Evolutionary conservation across 2,329 filamentous ascomycete genomes (phyloP).

Genomic region (Orbilia javanica): DNA sequence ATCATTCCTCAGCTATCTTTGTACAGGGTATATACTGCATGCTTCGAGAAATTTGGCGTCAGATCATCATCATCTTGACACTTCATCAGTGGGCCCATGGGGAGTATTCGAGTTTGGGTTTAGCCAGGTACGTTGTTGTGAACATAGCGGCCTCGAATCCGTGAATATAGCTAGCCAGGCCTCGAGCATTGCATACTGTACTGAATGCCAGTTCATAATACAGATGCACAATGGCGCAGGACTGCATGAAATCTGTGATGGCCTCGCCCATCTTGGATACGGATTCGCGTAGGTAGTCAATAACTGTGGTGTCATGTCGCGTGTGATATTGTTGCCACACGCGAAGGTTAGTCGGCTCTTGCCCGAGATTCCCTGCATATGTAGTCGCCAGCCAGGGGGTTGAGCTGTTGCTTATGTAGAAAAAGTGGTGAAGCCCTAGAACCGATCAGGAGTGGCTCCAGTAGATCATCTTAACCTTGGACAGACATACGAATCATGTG

Average conservation of each 20-base stretch:
- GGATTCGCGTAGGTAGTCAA: neutral
- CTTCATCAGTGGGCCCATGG: constrained; percentile 37
- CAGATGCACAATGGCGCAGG: constrained; percentile 1
- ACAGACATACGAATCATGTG: constrained; percentile 18
- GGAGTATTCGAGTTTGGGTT: neutral
- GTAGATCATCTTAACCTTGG: constrained; percentile 14
- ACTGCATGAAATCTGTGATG: constrained; percentile 9
- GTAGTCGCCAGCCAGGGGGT: too few relatives aligned
- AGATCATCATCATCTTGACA: constrained; percentile 33
- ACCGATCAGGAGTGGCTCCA: neutral
- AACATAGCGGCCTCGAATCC: too few relatives aligned
- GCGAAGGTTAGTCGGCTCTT: neutral
- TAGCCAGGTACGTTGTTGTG: neutral
- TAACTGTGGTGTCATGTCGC: constrained; percentile 7
- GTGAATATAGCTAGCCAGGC: neutral
- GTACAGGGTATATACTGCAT: neutral
- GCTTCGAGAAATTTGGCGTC: constrained; percentile 7
- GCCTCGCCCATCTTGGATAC: neutral
- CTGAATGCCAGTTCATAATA: neutral
- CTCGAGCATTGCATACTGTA: neutral
- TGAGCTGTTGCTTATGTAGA: neutral
- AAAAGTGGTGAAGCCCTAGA: neutral
- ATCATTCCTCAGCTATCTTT: constrained; percentile 1
- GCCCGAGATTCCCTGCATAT: neutral
- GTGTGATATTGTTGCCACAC: neutral